phyloP scores from a whole-genome alignment of 768 basidiomycete species.

The Boletus sensibilis region DNA sequence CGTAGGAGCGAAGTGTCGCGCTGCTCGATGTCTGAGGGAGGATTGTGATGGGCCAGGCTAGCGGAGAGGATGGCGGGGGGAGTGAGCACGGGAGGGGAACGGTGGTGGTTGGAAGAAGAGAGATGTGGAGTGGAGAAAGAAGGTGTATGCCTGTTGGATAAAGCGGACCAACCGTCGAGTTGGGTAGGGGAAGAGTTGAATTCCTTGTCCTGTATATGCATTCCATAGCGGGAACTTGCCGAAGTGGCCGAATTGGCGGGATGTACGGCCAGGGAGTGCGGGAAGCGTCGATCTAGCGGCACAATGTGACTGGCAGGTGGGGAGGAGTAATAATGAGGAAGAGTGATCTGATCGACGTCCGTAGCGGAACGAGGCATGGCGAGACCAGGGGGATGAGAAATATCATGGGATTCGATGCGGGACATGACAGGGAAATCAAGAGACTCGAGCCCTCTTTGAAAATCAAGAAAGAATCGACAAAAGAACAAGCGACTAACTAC shows the following conservation, averaged over 20 bases:
- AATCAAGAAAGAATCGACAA: constrained; percentile 26
- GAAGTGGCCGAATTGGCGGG: constrained; percentile 23
- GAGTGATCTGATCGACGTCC: constrained; percentile 31
- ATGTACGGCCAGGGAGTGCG: constrained; percentile 15
- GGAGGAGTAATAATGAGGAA: constrained; percentile 16
- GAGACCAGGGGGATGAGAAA: constrained; percentile 36
- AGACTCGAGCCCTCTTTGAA: constrained; percentile 21
- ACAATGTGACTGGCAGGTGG: constrained; percentile 8
- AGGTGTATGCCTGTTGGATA: constrained; percentile 36
- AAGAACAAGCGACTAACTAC: constrained; percentile 29
- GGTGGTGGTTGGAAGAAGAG: constrained; percentile 48
- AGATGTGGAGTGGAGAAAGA: constrained; percentile 23
- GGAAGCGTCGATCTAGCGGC: constrained; percentile 23
- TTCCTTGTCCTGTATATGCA: constrained; percentile 38
- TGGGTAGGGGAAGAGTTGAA: constrained; percentile 26
- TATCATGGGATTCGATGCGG: constrained; percentile 42
- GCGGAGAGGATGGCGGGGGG: constrained; percentile 25
- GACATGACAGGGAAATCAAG: constrained; percentile 38
- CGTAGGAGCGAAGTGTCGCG: constrained; percentile 14
- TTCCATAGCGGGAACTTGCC: constrained; percentile 37
- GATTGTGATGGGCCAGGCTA: constrained; percentile 15
- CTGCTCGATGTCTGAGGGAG: constrained; percentile 25
- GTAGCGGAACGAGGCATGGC: constrained; percentile 26
- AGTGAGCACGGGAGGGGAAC: constrained; percentile 34
- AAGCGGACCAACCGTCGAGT: constrained; percentile 32